Base-by-base conservation (phyloP, 768 basidiomycete genomes). In the Xerocomus spinulosus region DNA sequence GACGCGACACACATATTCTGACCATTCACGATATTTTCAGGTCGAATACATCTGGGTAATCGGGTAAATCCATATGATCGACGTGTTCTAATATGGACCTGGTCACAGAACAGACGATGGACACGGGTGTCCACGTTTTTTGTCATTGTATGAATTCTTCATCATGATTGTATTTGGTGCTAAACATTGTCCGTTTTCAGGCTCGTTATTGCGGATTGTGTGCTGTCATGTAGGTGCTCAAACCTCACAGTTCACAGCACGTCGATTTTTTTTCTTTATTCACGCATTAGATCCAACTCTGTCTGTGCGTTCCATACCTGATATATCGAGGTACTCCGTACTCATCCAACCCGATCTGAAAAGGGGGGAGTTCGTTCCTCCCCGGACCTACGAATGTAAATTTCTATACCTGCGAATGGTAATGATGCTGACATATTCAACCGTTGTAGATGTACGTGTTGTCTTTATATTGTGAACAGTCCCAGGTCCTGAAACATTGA, bases 181-280 rank as follows among this genome's bases (percentile, higher is more conserved):
- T 42, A 9, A 50, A 4, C 5, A 18, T 28, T 28, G 6, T 28
- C 26, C 5, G n/a, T 1, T 20, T 9, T 8, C 20, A 53, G 52
- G 18, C 44, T 25, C 49, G 52, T 23, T 53, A 53, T 43, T 4
- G 7, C 12, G 51, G 51, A 14, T 21, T 52, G 10, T 34, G 2
- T 2, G 4, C 3, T 21, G 8, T 49, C 38, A 15, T 32, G 41
- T 17, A 29, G 21, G 15, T 39, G 26, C n/a, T n/a, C 6, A 28
- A 6, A 28, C 10, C 26, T 28, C 10, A 6, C 26, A 28, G 10
- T 28, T 28, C 10, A 28, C 10, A n/a, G n/a, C n/a, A n/a, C 26
- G 10, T 28, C 26, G 6, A 28, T 6, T 28, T 10, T 28, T 28
- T 28, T 10, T 6, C 26, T 6, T 28, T n/a, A 34, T 18, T 7